Conservation (phyloP, 352 stramenopile species). For the Globisporangium megalacanthum region DNA sequence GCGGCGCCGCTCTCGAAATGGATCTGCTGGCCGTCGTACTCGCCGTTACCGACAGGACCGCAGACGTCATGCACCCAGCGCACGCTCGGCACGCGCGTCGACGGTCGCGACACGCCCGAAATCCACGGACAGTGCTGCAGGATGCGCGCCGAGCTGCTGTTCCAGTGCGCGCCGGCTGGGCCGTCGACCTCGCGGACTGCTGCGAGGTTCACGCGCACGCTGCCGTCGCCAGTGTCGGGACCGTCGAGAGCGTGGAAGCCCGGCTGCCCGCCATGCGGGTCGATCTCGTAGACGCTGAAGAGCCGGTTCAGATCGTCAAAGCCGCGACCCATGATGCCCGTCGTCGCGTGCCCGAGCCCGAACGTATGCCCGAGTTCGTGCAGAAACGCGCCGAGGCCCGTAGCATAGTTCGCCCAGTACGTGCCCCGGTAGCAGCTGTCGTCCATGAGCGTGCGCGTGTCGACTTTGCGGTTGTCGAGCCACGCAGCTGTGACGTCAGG, state of each 20-base stretch:
- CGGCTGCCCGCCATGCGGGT: conserved; percentile 22
- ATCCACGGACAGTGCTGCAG: conserved; percentile 54
- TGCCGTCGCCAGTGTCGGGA: conserved; percentile 14
- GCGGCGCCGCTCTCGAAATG: conserved; percentile 16
- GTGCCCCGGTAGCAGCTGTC: conserved; percentile 58
- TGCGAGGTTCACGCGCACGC: conserved; percentile 29
- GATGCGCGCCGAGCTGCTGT: conserved; percentile 43
- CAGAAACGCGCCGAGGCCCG: conserved; percentile 55
- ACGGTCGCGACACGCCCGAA: conserved; percentile 24
- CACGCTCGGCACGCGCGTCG: conserved; percentile 27
- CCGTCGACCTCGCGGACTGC: conserved; percentile 25
- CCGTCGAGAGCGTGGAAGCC: conserved; percentile 11
- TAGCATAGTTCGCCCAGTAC: conserved; percentile 61
- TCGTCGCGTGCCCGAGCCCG: conserved; percentile 44
- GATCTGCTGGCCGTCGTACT: conserved; percentile 37
- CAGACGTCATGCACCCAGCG: conserved; percentile 39
- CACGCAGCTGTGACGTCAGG: conserved; percentile 43
- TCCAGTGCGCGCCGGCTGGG: conserved; percentile 43
- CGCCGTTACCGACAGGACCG: conserved; percentile 37
- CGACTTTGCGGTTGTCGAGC: conserved; percentile 51
- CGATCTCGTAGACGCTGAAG: conserved; percentile 37
- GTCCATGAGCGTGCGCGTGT: conserved; percentile 39
- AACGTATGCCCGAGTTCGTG: conserved; percentile 65
- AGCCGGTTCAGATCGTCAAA: conserved; percentile 75
- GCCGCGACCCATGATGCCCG: conserved; percentile 59